These are phyloP conservation scores for Penicillium sp. DNA, from an alignment of 2,329 filamentous ascomycete species.

Conservation along the genomic window DNA sequence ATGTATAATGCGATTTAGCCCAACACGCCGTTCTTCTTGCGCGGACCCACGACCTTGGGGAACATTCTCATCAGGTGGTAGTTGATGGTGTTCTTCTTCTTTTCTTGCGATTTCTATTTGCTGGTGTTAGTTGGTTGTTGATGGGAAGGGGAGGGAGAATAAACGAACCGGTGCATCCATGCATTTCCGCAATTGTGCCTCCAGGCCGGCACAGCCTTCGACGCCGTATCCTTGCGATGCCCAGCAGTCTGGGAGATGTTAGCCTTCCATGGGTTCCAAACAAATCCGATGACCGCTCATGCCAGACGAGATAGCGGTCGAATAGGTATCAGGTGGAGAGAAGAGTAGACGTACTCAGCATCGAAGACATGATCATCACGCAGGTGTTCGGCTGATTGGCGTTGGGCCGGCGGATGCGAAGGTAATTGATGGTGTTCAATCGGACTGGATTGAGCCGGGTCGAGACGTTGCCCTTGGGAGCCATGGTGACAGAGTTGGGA, in stretches of 20 bases:
- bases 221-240: conserved; percentile 44
- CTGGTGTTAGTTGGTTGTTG: conserved; percentile 5
- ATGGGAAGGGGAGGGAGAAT: neutral
- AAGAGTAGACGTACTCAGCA: conserved; percentile 52
- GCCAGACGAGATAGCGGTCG: neutral
- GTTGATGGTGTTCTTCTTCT: conserved; percentile 77
- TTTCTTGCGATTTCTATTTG: conserved; percentile 50
- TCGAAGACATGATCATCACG: conserved; percentile 60
- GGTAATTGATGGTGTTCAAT: conserved; percentile 47
- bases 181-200: conserved; percentile 58
- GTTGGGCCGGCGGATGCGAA: conserved; percentile 62
- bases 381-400: conserved; percentile 59
- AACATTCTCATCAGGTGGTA: conserved; percentile 79
- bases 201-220: conserved; percentile 56
- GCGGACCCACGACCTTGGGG: conserved; percentile 64
- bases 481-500: conserved; percentile 33
- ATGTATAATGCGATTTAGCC: conserved; percentile 22
- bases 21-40: conserved; percentile 55
- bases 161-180: conserved; percentile 74
- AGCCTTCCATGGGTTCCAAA: neutral
- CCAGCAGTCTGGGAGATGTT: conserved; percentile 40
- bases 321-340: neutral
- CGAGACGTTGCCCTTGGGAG: conserved; percentile 39
- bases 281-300: neutral
- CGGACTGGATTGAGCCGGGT: conserved; percentile 44